Evolutionary conservation across 1,284 basidiomycete genomes (phyloP), one percentile per base, ranked within the genome.

Genomic region (Fomitopsis pinicola): DNA sequence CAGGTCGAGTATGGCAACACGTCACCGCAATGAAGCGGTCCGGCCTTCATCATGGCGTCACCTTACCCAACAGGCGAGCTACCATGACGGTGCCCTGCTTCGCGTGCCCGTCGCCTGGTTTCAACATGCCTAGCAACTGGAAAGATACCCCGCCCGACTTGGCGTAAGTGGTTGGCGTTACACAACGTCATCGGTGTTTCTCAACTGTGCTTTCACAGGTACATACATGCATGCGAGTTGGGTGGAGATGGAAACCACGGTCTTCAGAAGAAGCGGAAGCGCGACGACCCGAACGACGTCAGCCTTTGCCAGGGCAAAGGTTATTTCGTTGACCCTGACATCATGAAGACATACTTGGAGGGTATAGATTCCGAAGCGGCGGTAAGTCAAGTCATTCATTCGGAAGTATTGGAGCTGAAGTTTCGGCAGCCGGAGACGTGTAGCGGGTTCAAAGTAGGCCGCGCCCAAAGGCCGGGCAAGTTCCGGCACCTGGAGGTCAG

Each of bases 401-500:
- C 9, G 44, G 3, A 7, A 5, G 8, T 45, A 8, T 5, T 45
- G 5, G 5, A 19, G n/a, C 17, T 45, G 19, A 45, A 5, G 44
- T 42, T 6, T 7, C 1, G n/a, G 17, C 10, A 45, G 44, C 44
- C 44, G 17, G 44, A 45, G 44, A 45, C 44, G 8, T 45, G 44
- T n/a, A 45, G 44, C 19, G 44, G 44, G 8, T 45, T 45, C 44
- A 45, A 45, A 22, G 44, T 45, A 8, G 44, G 22, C 22, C 22
- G 22, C 22, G 22, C 22, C 22, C 22, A 22, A 22, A 22, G 22
- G 22, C 22, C 22, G 5, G 44, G 44, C 15, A 45, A 45, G 10
- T 45, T 45, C 19, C 44, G 44, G 8, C n/a, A 53, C 35, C 28
- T 53, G 19, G 50, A 53, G 30, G 14, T 75, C 56, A 60, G 75